Evolutionary conservation across 1,284 basidiomycete genomes (phyloP), one percentile per base, ranked within the genome.

Genomic region (Hortiboletus rubellus): DNA sequence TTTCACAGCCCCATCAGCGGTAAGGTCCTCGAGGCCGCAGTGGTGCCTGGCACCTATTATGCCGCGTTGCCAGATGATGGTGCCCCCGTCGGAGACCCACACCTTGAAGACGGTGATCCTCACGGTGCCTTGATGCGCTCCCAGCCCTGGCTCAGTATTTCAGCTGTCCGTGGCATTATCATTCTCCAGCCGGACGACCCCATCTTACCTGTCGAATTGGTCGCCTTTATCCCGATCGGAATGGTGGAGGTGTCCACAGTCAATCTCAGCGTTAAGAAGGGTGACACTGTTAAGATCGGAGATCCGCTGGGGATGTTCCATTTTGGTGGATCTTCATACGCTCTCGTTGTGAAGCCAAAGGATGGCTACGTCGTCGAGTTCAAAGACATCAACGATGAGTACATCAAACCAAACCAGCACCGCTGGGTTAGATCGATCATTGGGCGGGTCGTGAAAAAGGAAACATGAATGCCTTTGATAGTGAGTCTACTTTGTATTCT

Each of bases 1-100:
- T 85, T 82, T 82, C 78, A 80, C 63, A 70, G 74, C 31, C 84
- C 83, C 9, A 74, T 86, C 8, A 71, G 72, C 10, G 83, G 83
- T 1, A 74, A 56, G 0, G 72, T 85, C 58, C 66, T 68, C 27
- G 79, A 80, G 54, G 70, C 72, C 5, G 72, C 71, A 5, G 53
- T 74, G 5, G 65, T 83, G 3, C 71, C 74, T 3, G 84, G 85
- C 3, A 79, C 82, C 0, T 85, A 84, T 67, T 85, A 74, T 60
- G 79, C 77, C 24, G 68, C 34, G 59, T 24, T 64, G 2, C 63
- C 59, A 5, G 64, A 61, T 12, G 53, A 50, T 0, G 59, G 58
- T 10, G 56, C 63, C 7, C 50, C 37, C 3, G n/a, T 10, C 3
- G 37, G 30, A 10, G 54, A 54, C 27, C 27, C 27, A 27, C 27